Evolutionary conservation across 1,284 basidiomycete species (phyloP), one percentile per base, ranked within the genome.

Genomic region (Leccinum colubrinum): DNA sequence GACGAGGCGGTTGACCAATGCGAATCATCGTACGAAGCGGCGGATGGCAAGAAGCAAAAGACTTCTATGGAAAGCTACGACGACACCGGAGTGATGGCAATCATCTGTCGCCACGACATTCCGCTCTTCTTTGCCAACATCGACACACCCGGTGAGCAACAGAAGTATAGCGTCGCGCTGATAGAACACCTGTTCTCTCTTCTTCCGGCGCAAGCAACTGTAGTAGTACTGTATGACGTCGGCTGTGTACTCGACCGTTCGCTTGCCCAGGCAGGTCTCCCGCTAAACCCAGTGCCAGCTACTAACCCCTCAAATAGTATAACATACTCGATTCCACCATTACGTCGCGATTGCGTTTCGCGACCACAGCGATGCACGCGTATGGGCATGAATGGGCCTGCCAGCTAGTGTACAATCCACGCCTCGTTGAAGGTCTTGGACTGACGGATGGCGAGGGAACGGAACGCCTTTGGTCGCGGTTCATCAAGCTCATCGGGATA

Each of bases 211-310:
- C 2, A 66, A 35, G 76, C 77, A 4, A 79, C 71, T 0, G 73
- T 77, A 0, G 63, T 64, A 0, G 65, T 71, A 0, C 59, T 78
- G 0, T 81, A 80, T 58, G 75, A 81, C 59, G 71, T 81, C 11
- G 78, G 70, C 0, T 81, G 80, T 67, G 74, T 78, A 1, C 59
- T 79, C 0, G 72, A 79, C 57, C 70, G 72, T 0, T 76, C 73
- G 50, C 14, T 71, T 14, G 9, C 20, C 22, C n/a, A 41, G 50
- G 33, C 30, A 46, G 4, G 43, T 46, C 7, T 20, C 43, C 43
- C 8, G 15, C 43, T 5, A 46, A 46, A 37, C 11, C 12, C 11
- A 14, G 35, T 37, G 35, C 35, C 35, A 37, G 35, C 6, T 6
- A 37, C 35, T 37, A 37, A 37, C 35, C 35, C 35, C 2, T 37